Percentiles rank a stretch among this genome's conserved stretches.
These are phyloP conservation scores for Syzygium malaccense DNA, from an alignment of 441 rosid genomes.

Conservation along the genomic window DNA sequence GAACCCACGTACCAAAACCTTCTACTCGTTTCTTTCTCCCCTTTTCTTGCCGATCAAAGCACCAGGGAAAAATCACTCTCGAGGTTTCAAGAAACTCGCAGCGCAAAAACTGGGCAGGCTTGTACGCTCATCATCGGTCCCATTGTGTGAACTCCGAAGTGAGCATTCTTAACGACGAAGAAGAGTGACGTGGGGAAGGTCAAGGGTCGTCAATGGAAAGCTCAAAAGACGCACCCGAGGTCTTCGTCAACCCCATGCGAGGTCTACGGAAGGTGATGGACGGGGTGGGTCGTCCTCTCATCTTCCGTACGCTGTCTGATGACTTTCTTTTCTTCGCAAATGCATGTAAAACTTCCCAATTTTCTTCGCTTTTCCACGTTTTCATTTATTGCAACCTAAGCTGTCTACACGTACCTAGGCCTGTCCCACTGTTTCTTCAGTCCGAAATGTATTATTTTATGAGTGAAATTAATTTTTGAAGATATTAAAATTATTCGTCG, in stretches of 20 bases:
- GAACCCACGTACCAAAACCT: neutral
- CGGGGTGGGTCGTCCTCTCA: too few relatives aligned
- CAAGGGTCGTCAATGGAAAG: neutral
- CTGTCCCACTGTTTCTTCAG: too few relatives aligned
- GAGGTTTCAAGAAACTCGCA: neutral
- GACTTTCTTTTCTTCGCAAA: neutral
- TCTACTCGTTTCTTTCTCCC: too few relatives aligned
- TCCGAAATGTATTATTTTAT: too few relatives aligned
- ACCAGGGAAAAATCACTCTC: neutral
- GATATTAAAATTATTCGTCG: too few relatives aligned
- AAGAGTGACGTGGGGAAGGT: neutral
- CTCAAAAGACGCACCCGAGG: neutral
- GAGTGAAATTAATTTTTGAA: too few relatives aligned
- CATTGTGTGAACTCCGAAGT: neutral
- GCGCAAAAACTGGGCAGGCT: neutral
- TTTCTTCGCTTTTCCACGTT: too few relatives aligned
- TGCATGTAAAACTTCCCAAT: too few relatives aligned
- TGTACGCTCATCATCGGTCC: neutral
- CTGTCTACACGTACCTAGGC: too few relatives aligned
- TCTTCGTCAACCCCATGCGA: too few relatives aligned
- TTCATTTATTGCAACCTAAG: too few relatives aligned
- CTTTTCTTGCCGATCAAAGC: too few relatives aligned
- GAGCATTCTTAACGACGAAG: neutral
- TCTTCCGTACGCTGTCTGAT: neutral
- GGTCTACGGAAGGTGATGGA: neutral